These are phyloP conservation scores for Cryphonectria radicalis DNA, from an alignment of 2,329 filamentous ascomycete species.

Conservation along the genomic window DNA sequence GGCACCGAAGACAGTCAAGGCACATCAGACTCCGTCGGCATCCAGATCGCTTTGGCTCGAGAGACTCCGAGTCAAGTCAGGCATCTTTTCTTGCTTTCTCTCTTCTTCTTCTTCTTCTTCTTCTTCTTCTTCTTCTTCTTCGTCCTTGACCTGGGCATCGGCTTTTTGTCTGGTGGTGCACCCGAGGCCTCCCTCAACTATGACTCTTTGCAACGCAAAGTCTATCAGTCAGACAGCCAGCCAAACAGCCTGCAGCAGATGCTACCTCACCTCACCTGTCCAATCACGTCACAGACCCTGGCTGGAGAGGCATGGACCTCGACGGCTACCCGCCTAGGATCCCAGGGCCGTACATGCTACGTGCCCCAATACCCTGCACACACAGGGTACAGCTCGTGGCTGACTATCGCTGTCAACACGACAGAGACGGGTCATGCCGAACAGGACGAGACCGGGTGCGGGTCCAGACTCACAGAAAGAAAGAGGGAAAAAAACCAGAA, in stretches of 20 bases:
- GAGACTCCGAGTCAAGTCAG: background rate
- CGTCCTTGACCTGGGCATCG: background rate
- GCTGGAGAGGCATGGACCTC: background rate
- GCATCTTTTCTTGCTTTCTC: background rate
- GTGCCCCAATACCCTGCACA: background rate
- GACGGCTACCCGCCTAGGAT: background rate
- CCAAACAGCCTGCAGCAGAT: slow-evolving; percentile 6
- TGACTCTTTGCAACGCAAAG: background rate
- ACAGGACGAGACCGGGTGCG: background rate
- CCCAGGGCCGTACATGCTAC: background rate
- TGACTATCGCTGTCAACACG: slow-evolving; percentile 9
- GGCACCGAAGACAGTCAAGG: background rate
- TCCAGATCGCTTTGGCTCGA: background rate
- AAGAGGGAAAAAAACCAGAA: too few relatives aligned
- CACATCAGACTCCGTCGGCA: background rate
- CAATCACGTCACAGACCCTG: slow-evolving; percentile 1
- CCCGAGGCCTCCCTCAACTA: background rate
- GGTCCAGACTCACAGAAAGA: background rate
- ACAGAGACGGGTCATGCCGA: background rate
- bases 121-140: too few relatives aligned
- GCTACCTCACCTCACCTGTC: slow-evolving; percentile 10
- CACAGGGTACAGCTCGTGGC: background rate
- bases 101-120: too few relatives aligned
- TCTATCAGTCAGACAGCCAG: background rate
- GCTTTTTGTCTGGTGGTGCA: background rate